phyloP scores from a whole-genome alignment of 257 asterid species.

The Gardenia jasminoides region DNA sequence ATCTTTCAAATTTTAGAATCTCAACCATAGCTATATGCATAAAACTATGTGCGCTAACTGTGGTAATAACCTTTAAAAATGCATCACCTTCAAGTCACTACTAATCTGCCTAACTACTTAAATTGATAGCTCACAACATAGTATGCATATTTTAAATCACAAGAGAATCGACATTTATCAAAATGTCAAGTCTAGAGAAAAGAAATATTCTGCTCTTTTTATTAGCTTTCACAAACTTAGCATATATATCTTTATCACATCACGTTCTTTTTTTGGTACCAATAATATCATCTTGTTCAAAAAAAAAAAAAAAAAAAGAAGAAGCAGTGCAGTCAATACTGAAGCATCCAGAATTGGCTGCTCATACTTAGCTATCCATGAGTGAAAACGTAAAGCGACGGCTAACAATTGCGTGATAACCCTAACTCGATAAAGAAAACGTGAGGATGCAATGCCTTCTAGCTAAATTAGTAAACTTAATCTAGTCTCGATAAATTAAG shows the following conservation, averaged over 20 bases:
- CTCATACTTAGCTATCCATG: not conserved
- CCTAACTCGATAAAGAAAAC: not conserved
- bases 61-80: too few species aligned
- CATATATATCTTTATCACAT: not conserved
- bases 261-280: not conserved
- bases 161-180: not conserved
- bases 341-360: not conserved
- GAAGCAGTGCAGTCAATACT: not conserved
- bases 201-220: not conserved
- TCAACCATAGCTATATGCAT: too few species aligned
- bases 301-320: too few species aligned
- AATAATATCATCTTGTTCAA: not conserved
- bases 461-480: not conserved
- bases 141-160: not conserved
- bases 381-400: not conserved
- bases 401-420: conserved; percentile 2
- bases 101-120: too few species aligned
- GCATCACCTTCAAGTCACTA: too few species aligned
- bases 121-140: not conserved
- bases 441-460: not conserved
- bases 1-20: too few species aligned
- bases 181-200: not conserved
- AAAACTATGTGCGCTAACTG: too few species aligned
- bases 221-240: not conserved
- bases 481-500: not conserved